phyloP scores from a whole-genome alignment of 73 alveolate species.

The Strombidium stylifer region DNA sequence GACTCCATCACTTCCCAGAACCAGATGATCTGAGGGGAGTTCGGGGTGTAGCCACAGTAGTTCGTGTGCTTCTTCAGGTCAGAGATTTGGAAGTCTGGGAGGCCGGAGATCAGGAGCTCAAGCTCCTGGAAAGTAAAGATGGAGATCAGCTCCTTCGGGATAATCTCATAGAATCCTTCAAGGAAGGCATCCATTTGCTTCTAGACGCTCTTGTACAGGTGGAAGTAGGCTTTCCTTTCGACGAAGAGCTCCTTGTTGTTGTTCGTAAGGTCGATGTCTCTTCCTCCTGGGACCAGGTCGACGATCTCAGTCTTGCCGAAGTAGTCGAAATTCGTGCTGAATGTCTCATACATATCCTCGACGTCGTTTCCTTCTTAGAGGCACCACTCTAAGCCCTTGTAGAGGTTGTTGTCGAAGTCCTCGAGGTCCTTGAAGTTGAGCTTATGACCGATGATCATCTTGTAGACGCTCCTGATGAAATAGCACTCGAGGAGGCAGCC shows the following conservation, averaged over 20 bases:
- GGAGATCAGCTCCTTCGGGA: constrained; percentile 88
- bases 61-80: constrained; percentile 97
- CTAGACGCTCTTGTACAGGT: constrained; percentile 71
- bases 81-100: constrained; percentile 93
- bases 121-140: constrained; percentile 85
- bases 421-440: constrained; percentile 96
- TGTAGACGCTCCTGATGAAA: constrained; percentile 96
- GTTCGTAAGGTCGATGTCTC: constrained; percentile 87
- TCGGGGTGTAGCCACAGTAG: constrained; percentile 90
- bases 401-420: constrained; percentile 95
- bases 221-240: constrained; percentile 76
- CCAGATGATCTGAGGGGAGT: constrained; percentile 83
- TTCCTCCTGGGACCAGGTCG: constrained; percentile 92
- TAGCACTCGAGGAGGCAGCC: constrained; percentile 93
- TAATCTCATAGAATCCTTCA: constrained; percentile 96
- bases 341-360: constrained; percentile 30
- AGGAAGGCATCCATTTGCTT: constrained; percentile 86
- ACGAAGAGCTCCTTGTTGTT: constrained; percentile 76
- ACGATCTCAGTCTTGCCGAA: constrained; percentile 84
- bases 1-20: constrained; percentile 94
- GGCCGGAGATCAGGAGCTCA: constrained; percentile 83
- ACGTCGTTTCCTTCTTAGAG: constrained; percentile 80
- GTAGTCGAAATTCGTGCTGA: constrained; percentile 67
- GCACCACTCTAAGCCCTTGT: constrained; percentile 88
- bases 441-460: constrained; percentile 95